phyloP scores from a whole-genome alignment of 148 eudicot species.

The Rhododendron mucronatum region DNA sequence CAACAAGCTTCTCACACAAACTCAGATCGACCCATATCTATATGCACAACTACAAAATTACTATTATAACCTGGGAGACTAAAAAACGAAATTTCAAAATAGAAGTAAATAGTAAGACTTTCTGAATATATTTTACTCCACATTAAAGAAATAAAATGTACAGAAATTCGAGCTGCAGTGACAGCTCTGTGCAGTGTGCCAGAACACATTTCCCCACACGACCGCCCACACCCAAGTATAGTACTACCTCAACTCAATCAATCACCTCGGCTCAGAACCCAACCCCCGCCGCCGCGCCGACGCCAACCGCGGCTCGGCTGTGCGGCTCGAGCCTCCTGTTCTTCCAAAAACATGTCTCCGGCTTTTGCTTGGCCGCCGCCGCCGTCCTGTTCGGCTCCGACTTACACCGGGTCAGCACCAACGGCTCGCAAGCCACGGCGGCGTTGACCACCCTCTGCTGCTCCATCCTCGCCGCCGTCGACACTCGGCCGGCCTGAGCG shows the following conservation, averaged over 20 bases:
- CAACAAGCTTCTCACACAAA: not conserved
- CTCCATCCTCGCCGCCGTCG: slow-evolving; percentile 66
- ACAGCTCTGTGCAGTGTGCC: slow-evolving; percentile 8
- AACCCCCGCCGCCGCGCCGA: slow-evolving; percentile 60
- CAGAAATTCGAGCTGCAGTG: slow-evolving; percentile 9
- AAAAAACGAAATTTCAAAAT: not conserved
- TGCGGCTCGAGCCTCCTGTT: slow-evolving; percentile 73
- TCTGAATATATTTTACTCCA: too few species aligned
- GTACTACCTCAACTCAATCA: not conserved
- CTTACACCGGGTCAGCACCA: slow-evolving; percentile 74
- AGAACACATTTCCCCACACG: not conserved
- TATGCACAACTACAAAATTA: not conserved
- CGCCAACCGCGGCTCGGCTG: slow-evolving; percentile 46
- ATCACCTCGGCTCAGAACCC: slow-evolving; percentile 44
- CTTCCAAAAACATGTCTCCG: slow-evolving; percentile 64
- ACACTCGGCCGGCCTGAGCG: slow-evolving; percentile 15
- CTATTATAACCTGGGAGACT: not conserved
- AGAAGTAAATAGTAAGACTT: not conserved
- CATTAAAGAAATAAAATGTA: slow-evolving; percentile 3
- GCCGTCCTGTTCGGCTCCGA: slow-evolving; percentile 92
- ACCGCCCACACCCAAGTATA: not conserved
- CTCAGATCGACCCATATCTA: not conserved
- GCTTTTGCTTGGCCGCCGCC: slow-evolving; percentile 61
- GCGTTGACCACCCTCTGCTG: slow-evolving; percentile 52
- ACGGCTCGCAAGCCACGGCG: slow-evolving; percentile 76